Conservation (phyloP, 768 basidiomycete genomes). For the Rhizopogon sp. region DNA sequence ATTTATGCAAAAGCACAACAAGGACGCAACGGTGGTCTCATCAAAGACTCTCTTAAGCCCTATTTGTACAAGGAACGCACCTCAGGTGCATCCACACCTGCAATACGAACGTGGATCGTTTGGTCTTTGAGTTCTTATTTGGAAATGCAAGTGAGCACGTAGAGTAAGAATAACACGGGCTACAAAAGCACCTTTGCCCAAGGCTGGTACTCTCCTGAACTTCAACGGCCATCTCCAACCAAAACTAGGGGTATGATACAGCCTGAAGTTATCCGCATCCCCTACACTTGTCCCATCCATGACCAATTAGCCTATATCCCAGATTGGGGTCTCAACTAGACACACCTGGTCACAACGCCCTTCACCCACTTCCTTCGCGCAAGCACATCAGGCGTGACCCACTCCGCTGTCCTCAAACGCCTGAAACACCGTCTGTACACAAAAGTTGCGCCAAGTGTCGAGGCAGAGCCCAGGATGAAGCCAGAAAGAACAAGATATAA, state of each 20-base stretch:
- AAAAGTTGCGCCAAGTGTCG: conserved; percentile 28
- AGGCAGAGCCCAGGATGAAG: conserved; percentile 37
- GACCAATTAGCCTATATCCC: neutral
- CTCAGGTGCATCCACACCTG: conserved; percentile 93
- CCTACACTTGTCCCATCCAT: conserved; percentile 51
- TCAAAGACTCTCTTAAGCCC: neutral
- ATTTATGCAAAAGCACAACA: neutral
- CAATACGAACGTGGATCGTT: conserved; percentile 84
- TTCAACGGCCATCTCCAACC: conserved; percentile 75
- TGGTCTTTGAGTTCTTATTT: conserved; percentile 64
- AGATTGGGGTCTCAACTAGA: neutral
- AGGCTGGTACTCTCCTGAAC: conserved; percentile 57
- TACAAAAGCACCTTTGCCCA: conserved; percentile 44
- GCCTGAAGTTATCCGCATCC: conserved; percentile 78
- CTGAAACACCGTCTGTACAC: conserved; percentile 48
- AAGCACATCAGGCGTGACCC: conserved; percentile 63
- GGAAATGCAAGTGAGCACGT: neutral
- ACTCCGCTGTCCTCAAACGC: conserved; percentile 61
- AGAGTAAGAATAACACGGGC: neutral
- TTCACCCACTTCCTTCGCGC: conserved; percentile 61
- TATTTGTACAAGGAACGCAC: conserved; percentile 30
- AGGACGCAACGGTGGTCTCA: too few species aligned
- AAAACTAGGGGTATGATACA: conserved; percentile 81
- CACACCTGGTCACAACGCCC: conserved; percentile 77
- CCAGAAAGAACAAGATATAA: conserved; percentile 21